phyloP scores from a whole-genome alignment of 2,329 filamentous ascomycete genomes.

The Ophiostoma quercus region DNA sequence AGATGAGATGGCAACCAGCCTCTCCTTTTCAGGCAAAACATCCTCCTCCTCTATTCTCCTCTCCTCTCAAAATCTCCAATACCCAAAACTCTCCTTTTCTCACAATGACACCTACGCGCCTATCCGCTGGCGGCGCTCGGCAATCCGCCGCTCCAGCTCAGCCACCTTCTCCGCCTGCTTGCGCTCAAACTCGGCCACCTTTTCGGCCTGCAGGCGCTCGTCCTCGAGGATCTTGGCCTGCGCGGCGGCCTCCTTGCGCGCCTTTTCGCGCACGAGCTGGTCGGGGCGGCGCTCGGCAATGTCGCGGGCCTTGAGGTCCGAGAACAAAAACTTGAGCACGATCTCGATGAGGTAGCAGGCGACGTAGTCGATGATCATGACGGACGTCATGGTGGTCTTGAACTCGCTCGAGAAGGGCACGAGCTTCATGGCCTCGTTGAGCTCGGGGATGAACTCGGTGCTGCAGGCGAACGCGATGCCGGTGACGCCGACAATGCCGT shows the following conservation, averaged over 20 bases:
- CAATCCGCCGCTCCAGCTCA: slow-evolving; percentile 21
- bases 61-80: neutral
- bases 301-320: slow-evolving; percentile 87
- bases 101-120: slow-evolving; percentile 2
- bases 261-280: slow-evolving; percentile 71
- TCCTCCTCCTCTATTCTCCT: too few relatives aligned
- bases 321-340: slow-evolving; percentile 76
- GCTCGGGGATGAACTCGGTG: slow-evolving; percentile 89
- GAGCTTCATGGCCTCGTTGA: slow-evolving; percentile 88
- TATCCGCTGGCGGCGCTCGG: slow-evolving; percentile 12
- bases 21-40: neutral
- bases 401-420: slow-evolving; percentile 87
- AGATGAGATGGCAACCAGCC: too few relatives aligned
- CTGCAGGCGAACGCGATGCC: slow-evolving; percentile 90
- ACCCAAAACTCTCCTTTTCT: neutral
- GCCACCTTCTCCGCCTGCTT: slow-evolving; percentile 46
- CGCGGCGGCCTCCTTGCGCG: slow-evolving; percentile 58
- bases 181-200: slow-evolving; percentile 56
- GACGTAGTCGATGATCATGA: slow-evolving; percentile 84
- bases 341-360: slow-evolving; percentile 87
- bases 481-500: slow-evolving; percentile 84
- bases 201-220: slow-evolving; percentile 49
- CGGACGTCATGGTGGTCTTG: slow-evolving; percentile 73
- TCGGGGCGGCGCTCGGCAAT: slow-evolving; percentile 83
- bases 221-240: slow-evolving; percentile 46